Evolutionary conservation across 768 basidiomycete genomes (phyloP).

Genomic region (Suillus americanus): DNA sequence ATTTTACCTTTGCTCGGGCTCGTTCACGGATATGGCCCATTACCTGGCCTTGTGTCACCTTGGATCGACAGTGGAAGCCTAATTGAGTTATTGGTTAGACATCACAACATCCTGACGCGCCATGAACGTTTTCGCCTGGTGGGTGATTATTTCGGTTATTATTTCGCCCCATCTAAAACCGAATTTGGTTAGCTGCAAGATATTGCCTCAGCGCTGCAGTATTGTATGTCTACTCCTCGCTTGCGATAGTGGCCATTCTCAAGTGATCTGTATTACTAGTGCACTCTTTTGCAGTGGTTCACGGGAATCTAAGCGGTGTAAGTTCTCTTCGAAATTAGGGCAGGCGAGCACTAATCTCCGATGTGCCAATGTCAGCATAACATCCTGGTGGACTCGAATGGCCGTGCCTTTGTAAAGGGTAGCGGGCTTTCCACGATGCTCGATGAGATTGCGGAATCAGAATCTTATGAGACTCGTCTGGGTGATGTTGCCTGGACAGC

Average conservation of each 20-base stretch:
- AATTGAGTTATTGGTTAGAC: slow-evolving; percentile 35
- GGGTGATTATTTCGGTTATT: slow-evolving; percentile 8
- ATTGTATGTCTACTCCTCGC: slow-evolving; percentile 27
- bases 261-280: slow-evolving; percentile 1
- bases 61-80: slow-evolving; percentile 42
- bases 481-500: slow-evolving; percentile 15
- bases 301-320: slow-evolving; percentile 11
- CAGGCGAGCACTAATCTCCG: neutral
- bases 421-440: slow-evolving; percentile 43
- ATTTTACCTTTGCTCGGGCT: slow-evolving; percentile 37
- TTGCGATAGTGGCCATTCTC: neutral
- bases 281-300: slow-evolving; percentile 5
- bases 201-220: slow-evolving; percentile 38
- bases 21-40: slow-evolving; percentile 35
- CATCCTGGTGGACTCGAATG: slow-evolving; percentile 6
- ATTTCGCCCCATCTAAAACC: neutral
- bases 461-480: slow-evolving; percentile 11
- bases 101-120: slow-evolving; percentile 35
- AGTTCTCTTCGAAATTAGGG: neutral
- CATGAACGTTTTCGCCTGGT: slow-evolving; percentile 38
- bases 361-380: slow-evolving; percentile 2
- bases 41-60: slow-evolving; percentile 38
- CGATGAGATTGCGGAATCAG: slow-evolving; percentile 32
- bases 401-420: slow-evolving; percentile 24
- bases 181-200: slow-evolving; percentile 34